Percentiles rank a stretch among this genome's conserved stretches.
Conservation (phyloP, 2,329 filamentous ascomycete genomes). For the Aspergillus oerlinghausenensis region DNA sequence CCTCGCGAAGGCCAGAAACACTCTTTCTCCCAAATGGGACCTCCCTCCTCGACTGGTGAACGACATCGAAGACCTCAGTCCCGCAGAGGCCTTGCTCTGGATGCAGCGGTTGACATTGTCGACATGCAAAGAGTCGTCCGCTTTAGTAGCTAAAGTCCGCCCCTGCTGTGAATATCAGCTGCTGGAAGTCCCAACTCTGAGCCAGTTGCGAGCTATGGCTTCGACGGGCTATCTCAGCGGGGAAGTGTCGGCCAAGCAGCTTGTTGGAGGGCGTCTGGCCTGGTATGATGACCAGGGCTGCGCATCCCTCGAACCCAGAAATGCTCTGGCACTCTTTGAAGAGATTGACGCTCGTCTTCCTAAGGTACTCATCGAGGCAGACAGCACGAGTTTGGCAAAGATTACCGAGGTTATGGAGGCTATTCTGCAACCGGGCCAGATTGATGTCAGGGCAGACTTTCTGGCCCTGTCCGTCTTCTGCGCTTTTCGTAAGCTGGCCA, state of each 20-base stretch:
- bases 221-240: conserved; percentile 39
- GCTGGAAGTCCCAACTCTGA: conserved; percentile 29
- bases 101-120: conserved; percentile 8
- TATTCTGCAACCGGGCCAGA: conserved; percentile 24
- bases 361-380: conserved; percentile 20
- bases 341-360: conserved; percentile 30
- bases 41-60: conserved; percentile 25
- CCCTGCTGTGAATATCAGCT: conserved; percentile 19
- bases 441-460: conserved; percentile 51
- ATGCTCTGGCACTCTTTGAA: conserved; percentile 36
- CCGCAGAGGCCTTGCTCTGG: conserved; percentile 25
- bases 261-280: conserved; percentile 36
- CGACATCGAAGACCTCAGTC: conserved; percentile 34
- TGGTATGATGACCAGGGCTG: conserved; percentile 42
- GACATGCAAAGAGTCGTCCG: conserved; percentile 2
- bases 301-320: conserved; percentile 27
- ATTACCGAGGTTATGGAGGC: conserved; percentile 35
- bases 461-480: conserved; percentile 56
- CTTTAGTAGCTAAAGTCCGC: conserved; percentile 11
- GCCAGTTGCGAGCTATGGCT: conserved; percentile 34
- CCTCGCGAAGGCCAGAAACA: conserved; percentile 20
- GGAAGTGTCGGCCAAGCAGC: conserved; percentile 28
- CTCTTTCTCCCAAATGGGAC: conserved; percentile 13
- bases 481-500: conserved; percentile 51
- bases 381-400: conserved; percentile 30